Evolutionary conservation across 805 yeast genomes (phyloP).

Genomic region (Lipomyces yamadae): DNA sequence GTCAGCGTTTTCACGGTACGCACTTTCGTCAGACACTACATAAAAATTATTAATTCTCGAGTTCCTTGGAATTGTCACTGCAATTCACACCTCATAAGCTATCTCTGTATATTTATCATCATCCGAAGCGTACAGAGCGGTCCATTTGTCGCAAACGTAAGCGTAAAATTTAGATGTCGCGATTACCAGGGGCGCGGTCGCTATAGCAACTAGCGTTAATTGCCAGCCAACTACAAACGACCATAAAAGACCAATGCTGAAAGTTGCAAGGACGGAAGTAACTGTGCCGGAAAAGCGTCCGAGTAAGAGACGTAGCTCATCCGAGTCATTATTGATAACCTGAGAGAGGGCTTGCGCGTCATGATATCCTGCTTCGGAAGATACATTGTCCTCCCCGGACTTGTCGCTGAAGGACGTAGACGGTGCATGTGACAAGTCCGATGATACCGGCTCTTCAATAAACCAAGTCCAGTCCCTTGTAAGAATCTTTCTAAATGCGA

Average conservation of each 20-base stretch:
- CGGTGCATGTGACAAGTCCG: background rate
- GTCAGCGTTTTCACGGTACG: constrained; percentile 66
- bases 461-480: constrained; percentile 60
- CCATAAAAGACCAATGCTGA: constrained; percentile 73
- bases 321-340: constrained; percentile 77
- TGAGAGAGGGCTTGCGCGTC: constrained; percentile 46
- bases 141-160: constrained; percentile 56
- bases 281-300: constrained; percentile 64
- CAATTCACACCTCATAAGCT: constrained; percentile 43
- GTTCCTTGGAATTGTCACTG: background rate
- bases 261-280: constrained; percentile 58
- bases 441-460: constrained; percentile 16
- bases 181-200: constrained; percentile 70
- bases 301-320: constrained; percentile 72
- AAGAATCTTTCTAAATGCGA: constrained; percentile 55
- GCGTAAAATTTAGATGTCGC: constrained; percentile 60
- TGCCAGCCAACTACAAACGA: constrained; percentile 83
- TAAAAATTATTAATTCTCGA: background rate
- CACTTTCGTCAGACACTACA: constrained; percentile 44
- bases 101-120: constrained; percentile 60
- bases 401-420: background rate
- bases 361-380: constrained; percentile 4
- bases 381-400: background rate
- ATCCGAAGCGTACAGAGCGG: constrained; percentile 61
- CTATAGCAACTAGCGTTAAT: constrained; percentile 76